phyloP scores from a whole-genome alignment of 352 stramenopile species.

The Pythium guiyangense region DNA sequence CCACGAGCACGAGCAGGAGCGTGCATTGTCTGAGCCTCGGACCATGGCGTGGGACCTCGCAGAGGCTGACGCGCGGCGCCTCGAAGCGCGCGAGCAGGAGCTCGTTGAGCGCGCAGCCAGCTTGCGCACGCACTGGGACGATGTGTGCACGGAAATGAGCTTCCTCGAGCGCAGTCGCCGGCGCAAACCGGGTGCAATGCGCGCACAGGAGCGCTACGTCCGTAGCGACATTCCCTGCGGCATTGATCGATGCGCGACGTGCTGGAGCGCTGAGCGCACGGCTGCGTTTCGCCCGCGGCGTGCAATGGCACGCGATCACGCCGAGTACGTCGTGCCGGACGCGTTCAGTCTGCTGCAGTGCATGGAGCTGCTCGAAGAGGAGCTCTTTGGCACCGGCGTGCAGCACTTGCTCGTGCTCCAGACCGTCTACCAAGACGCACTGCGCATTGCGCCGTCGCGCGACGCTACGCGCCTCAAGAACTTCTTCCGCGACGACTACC shows the following conservation, averaged over 20 bases:
- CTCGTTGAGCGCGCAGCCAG: slow-evolving; percentile 5
- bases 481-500: slow-evolving; percentile 60
- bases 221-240: slow-evolving; percentile 70
- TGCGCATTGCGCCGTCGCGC: slow-evolving; percentile 59
- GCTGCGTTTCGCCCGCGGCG: slow-evolving; percentile 19
- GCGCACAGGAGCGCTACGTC: slow-evolving; percentile 66
- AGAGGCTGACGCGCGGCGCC: slow-evolving; percentile 20
- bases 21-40: not conserved
- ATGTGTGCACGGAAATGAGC: slow-evolving; percentile 46
- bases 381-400: slow-evolving; percentile 31
- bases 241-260: slow-evolving; percentile 39
- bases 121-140: slow-evolving; percentile 31
- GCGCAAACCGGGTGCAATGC: slow-evolving; percentile 67
- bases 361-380: slow-evolving; percentile 71
- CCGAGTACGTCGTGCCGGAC: slow-evolving; percentile 69
- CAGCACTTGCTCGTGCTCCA: slow-evolving; percentile 65
- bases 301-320: slow-evolving; percentile 27
- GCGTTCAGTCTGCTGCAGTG: slow-evolving; percentile 65
- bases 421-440: slow-evolving; percentile 56
- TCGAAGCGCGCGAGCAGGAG: slow-evolving; percentile 17
- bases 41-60: slow-evolving; percentile 24
- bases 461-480: slow-evolving; percentile 60
- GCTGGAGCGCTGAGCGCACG: slow-evolving; percentile 17
- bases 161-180: slow-evolving; percentile 77
- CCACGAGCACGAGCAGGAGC: not conserved